Conservation (phyloP, 2,329 filamentous ascomycete genomes). For the Penicillium capsulatum region DNA sequence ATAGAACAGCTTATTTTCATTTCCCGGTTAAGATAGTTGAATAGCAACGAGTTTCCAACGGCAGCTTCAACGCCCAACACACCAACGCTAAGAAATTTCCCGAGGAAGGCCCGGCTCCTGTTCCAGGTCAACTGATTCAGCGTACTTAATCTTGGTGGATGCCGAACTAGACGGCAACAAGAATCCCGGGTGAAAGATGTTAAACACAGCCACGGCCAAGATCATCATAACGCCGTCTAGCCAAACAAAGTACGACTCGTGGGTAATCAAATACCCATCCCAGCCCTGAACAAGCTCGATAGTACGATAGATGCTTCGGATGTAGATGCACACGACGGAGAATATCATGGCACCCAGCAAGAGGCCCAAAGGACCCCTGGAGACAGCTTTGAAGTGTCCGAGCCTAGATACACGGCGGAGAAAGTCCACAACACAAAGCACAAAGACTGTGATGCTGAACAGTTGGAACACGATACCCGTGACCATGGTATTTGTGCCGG, state of each 20-base stretch:
- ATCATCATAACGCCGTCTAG: slow-evolving; percentile 15
- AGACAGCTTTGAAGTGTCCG: background rate
- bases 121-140: too few relatives aligned
- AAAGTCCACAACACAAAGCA: slow-evolving; percentile 46
- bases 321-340: slow-evolving; percentile 4
- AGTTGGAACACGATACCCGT: slow-evolving; percentile 59
- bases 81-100: too few relatives aligned
- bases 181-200: slow-evolving; percentile 7
- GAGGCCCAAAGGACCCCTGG: background rate
- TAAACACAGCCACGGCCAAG: slow-evolving; percentile 8
- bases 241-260: slow-evolving; percentile 10
- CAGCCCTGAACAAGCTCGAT: slow-evolving; percentile 45
- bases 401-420: slow-evolving; percentile 35
- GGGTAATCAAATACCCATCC: slow-evolving; percentile 42
- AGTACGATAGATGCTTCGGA: slow-evolving; percentile 42
- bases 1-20: too few relatives aligned
- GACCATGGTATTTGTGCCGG: slow-evolving; percentile 49
- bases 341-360: background rate
- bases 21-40: too few relatives aligned
- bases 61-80: too few relatives aligned
- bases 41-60: too few relatives aligned
- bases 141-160: too few relatives aligned
- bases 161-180: background rate
- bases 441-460: slow-evolving; percentile 52
- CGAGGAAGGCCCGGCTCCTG: too few relatives aligned